Base-by-base conservation (phyloP, 371 early-diverging fungal genomes). In the Rhizomucor pusillus region DNA sequence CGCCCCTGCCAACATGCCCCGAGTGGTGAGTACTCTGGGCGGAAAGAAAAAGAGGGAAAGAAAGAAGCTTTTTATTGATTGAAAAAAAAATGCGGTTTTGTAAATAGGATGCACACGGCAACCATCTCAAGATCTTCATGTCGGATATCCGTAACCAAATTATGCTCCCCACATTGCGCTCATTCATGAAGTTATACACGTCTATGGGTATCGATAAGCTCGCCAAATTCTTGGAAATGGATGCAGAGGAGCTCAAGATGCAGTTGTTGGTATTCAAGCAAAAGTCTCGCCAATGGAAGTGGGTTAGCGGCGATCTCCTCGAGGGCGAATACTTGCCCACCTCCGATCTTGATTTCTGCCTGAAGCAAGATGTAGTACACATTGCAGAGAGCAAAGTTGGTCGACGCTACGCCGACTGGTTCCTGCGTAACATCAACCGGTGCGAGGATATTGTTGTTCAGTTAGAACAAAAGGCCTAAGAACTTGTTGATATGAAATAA, bases 321-420 rank as follows among this genome's bases (percentile, higher is more conserved):
- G 88, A 87, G 43, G 95, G 95, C 40, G 91, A 91, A 62, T 82
- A 83, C 65, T 73, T 84, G 34, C 75, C 88, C 13, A 87, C 90
- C 3, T 85, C 89, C 5, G 97, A 97, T 60, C 66, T 95, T 56
- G 94, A 95, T 69, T 94, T 97, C 75, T 92, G 89, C 66, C 62
- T 97, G 70, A 90, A 92, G 74, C 72, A 88, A 73, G 95, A 95
- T 57, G 88, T 94, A 79, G 89, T 97, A 65, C 90, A 92, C 69
- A 90, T 97, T 71, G 90, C 92, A 16, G 96, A 97, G 78, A 87
- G 85, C 75, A 93, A 95, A 72, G 87, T 91, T 14, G 94, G 92
- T 23, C 88, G 94, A 52, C 88, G 92, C 55, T 91, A 91, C 66
- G 95, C 89, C 35, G 97, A 97, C 65, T 97, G 93, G 93, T 95